A percentile compares a stretch with the other conserved stretches of the same genome.
Conservation (phyloP, 371 early-diverging fungal genomes). For the Syncephalastrum racemosum region DNA sequence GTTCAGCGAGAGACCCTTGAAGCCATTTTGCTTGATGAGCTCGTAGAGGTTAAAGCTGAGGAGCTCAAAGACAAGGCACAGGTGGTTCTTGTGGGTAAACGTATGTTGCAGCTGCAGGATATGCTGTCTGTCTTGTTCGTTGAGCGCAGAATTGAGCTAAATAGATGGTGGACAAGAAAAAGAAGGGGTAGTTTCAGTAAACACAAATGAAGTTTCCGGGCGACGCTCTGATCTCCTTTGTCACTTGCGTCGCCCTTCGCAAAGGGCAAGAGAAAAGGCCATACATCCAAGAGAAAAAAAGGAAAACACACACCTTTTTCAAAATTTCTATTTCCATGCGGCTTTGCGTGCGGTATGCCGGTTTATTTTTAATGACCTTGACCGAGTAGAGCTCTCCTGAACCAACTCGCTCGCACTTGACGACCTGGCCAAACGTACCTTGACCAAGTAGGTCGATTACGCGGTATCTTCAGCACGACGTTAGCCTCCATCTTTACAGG, state of each 20-base stretch:
- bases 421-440: conserved; percentile 99
- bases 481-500: background rate
- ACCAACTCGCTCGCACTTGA: conserved; percentile 84
- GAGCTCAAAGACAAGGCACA: conserved; percentile 96
- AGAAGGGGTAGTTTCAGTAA: no score
- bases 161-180: no score
- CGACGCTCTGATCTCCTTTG: no score
- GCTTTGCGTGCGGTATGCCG: conserved; percentile 94
- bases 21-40: conserved; percentile 94
- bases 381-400: conserved; percentile 90
- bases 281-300: background rate
- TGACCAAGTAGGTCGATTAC: conserved; percentile 91
- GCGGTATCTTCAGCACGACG: conserved; percentile 56
- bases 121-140: conserved; percentile 77
- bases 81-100: conserved; percentile 91
- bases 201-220: no score
- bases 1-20: conserved; percentile 88
- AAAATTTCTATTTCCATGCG: conserved; percentile 94
- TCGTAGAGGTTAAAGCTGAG: conserved; percentile 96
- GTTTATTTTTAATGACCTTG: conserved; percentile 96
- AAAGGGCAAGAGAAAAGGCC: background rate
- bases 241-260: background rate
- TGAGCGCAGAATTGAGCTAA: conserved; percentile 78
- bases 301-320: conserved; percentile 54
- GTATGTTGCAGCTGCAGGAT: conserved; percentile 85